A percentile compares a stretch with the other conserved stretches of the same genome.
phyloP scores from a whole-genome alignment of 495 filamentous ascomycete genomes.

The Aspergillus sclerotioniger region DNA sequence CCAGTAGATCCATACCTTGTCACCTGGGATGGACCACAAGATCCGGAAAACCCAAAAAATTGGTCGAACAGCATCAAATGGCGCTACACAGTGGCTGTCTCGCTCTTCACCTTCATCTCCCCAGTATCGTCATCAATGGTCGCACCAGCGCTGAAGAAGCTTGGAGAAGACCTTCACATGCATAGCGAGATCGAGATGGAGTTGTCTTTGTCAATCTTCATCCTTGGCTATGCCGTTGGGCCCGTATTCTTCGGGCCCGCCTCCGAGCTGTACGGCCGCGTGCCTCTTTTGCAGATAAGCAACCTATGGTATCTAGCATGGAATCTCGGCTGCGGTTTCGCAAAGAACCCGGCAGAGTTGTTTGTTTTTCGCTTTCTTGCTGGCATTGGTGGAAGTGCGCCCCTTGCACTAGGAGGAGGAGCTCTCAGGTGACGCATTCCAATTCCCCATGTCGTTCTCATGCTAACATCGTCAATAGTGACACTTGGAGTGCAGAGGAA shows the following conservation, averaged over 20 bases:
- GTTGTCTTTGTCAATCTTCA: conserved; percentile 8
- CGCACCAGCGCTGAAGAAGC: conserved; percentile 6
- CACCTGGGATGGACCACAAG: conserved; percentile 7
- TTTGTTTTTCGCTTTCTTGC: conserved; percentile 15
- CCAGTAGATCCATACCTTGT: conserved; percentile 1
- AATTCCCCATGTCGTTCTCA: background rate
- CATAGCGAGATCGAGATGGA: background rate
- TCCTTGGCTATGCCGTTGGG: conserved; percentile 14
- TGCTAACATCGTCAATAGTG: background rate
- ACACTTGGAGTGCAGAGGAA: conserved; percentile 11
- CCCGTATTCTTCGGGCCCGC: conserved; percentile 11
- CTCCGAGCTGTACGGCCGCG: conserved; percentile 14
- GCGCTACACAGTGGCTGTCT: conserved; percentile 5
- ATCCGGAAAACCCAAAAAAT: conserved; percentile 14
- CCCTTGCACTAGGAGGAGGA: conserved; percentile 10
- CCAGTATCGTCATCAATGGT: conserved; percentile 11
- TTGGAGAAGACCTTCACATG: conserved; percentile 7
- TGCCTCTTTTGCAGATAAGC: conserved; percentile 5
- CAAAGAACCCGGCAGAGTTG: conserved; percentile 1
- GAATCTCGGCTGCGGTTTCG: conserved; percentile 12
- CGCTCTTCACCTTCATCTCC: conserved; percentile 11
- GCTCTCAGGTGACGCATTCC: conserved; percentile 2
- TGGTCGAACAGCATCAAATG: conserved; percentile 7
- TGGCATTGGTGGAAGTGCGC: conserved; percentile 13
- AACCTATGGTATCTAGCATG: conserved; percentile 14